Conservation (phyloP, 352 stramenopile species). For the Globisporangium canariense region DNA sequence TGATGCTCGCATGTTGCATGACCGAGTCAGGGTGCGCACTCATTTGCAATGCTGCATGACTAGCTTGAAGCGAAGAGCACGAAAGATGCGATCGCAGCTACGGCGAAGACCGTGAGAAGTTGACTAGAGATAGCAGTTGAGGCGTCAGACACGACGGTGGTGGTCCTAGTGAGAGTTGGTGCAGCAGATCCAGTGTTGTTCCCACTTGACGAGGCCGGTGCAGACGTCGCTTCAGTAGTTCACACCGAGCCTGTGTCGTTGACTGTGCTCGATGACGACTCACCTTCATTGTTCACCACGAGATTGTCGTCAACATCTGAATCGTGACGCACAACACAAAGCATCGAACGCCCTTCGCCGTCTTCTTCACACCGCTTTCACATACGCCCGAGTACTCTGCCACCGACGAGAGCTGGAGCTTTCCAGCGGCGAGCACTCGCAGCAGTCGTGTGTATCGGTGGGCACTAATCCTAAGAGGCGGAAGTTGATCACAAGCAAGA, state of each 20-base stretch:
- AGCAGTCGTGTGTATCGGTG: conserved; percentile 1
- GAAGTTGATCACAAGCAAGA: conserved; percentile 1
- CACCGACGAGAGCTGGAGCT: conserved; percentile 5
- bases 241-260: background rate
- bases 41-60: background rate
- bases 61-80: conserved; percentile 4
- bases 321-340: conserved; percentile 9
- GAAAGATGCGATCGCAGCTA: background rate
- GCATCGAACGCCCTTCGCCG: conserved; percentile 2
- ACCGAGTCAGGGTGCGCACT: background rate
- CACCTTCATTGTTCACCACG: background rate
- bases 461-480: background rate
- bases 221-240: background rate
- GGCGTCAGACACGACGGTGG: background rate
- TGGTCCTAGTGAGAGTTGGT: background rate
- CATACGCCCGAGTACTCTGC: background rate
- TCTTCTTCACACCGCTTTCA: conserved; percentile 5
- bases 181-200: background rate
- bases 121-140: background rate
- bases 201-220: background rate
- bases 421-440: background rate
- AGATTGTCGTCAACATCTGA: conserved; percentile 3
- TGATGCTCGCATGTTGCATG: background rate
- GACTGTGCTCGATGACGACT: background rate
- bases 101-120: background rate